Conservation (phyloP, 495 filamentous ascomycete species). For the Xylaria longipes region DNA sequence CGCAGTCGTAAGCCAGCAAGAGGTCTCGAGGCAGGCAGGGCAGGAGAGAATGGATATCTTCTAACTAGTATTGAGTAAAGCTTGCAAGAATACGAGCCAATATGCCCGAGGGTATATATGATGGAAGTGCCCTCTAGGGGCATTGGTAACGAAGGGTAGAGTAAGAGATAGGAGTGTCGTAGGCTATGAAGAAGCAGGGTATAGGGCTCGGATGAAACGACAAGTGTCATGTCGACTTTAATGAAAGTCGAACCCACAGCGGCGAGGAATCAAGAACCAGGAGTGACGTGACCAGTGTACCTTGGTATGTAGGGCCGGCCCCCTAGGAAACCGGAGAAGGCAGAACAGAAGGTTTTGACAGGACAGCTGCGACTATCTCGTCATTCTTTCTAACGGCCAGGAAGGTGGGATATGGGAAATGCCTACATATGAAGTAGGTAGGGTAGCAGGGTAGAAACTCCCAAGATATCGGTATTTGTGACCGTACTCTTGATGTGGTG, state of each 20-base stretch:
- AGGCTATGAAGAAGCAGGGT: not conserved
- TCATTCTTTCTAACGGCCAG: not conserved
- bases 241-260: not conserved
- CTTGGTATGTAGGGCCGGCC: not conserved
- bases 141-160: not conserved
- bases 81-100: not conserved
- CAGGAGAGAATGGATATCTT: not conserved
- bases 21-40: not conserved
- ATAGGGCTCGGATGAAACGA: slow-evolving; percentile 1
- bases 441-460: not conserved
- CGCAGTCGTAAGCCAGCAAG: not conserved
- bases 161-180: not conserved
- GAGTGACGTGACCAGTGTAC: not conserved
- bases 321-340: not conserved
- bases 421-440: not conserved
- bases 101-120: not conserved
- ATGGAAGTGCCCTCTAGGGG: slow-evolving; percentile 2
- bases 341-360: not conserved
- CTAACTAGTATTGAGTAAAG: slow-evolving; percentile 4
- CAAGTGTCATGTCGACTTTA: not conserved
- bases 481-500: not conserved
- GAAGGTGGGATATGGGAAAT: not conserved
- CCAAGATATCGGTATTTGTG: not conserved
- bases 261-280: not conserved
- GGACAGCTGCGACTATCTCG: not conserved